These are phyloP conservation scores for Ogataea paraovalis DNA, from an alignment of 805 yeast genomes.

Conservation along the genomic window DNA sequence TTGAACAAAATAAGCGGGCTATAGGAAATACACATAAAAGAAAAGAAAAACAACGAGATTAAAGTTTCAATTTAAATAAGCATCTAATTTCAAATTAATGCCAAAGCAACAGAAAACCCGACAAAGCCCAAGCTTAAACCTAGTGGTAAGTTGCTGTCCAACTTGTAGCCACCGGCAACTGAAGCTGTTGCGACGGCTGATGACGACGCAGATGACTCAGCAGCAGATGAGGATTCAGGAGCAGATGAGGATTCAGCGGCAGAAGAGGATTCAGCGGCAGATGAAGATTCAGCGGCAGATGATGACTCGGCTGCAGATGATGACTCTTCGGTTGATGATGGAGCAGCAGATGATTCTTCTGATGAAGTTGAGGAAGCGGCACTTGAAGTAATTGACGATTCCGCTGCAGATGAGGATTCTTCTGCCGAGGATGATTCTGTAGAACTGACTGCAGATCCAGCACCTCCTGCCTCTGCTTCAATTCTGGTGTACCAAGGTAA, in stretches of 20 bases:
- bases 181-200: conserved; percentile 1
- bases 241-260: conserved; percentile 8
- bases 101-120: conserved; percentile 23
- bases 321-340: conserved; percentile 4
- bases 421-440: conserved; percentile 1
- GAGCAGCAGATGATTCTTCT: conserved; percentile 7
- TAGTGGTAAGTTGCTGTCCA: conserved; percentile 15
- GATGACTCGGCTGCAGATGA: conserved; percentile 4
- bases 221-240: neutral
- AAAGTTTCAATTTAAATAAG: no score
- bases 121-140: conserved; percentile 20
- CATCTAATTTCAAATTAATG: conserved; percentile 17
- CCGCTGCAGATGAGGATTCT: conserved; percentile 1
- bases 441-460: conserved; percentile 10
- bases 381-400: neutral
- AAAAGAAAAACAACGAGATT: neutral
- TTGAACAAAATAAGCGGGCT: no score
- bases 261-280: conserved; percentile 8
- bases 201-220: conserved; percentile 7
- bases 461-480: conserved; percentile 15
- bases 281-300: conserved; percentile 8
- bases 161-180: neutral
- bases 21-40: neutral
- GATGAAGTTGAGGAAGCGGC: conserved; percentile 2
- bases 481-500: conserved; percentile 35